Base-by-base conservation (phyloP, 371 early-diverging fungal species). In the Apophysomyces elegans region DNA sequence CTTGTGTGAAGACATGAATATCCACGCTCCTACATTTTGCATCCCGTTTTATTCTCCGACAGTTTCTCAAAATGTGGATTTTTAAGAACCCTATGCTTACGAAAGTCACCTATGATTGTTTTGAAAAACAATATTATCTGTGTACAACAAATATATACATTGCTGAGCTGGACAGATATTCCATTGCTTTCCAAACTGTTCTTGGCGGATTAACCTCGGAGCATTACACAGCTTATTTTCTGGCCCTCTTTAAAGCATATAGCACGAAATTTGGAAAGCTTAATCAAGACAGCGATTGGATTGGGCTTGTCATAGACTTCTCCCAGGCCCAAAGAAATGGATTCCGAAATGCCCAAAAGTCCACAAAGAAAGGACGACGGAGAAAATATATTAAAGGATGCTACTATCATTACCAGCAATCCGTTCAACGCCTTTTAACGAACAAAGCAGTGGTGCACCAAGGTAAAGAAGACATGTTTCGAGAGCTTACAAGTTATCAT, bases 61-160 rank as follows among this genome's bases (percentile, higher is more conserved):
- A 26, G 2, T 2, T 26, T 26, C 32, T 26, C 32, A 26, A 3
- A 3, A 26, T 3, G 32, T 26, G 32, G 32, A 26, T 26, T 45
- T 13, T 5, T 0, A 21, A 7, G 8, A 50, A 32, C 11, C 54
- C 54, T 4, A 50, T 50, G 54, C 16, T 50, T 7, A 50, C 54
- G 21, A 35, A 21, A 7, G 54, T 50, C 18, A 50, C 35, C 16
- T 50, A 50, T 21, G 54, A 50, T 21, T 50, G 54, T 4, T 50
- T 50, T 5, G 5, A 16, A 7, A 26, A 26, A 9, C 4, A 50
- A 8, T 50, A 21, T 18, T 50, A 50, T 50, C 16, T 50, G 21
- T 50, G 54, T 11, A 50, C 54, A 5, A 50, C 54, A 50, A 50
- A 50, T 26, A n/a, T 50, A n/a, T 50, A 18, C 54, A 1, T 50